phyloP scores from a whole-genome alignment of 2,329 filamentous ascomycete species.

The Ophiostoma ips region DNA sequence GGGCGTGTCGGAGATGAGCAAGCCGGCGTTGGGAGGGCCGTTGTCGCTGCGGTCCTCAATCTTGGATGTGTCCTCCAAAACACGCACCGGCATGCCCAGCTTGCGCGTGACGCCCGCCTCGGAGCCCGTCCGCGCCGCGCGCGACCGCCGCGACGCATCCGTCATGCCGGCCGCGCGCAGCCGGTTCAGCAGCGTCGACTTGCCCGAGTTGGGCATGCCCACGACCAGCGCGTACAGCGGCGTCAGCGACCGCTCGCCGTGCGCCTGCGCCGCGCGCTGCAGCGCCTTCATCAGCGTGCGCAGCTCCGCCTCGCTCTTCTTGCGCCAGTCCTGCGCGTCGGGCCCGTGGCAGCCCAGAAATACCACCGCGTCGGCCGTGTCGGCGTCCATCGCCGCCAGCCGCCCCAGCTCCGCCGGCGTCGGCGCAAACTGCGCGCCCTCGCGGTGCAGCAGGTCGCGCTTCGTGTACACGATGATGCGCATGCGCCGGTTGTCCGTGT shows the following conservation, averaged over 20 bases:
- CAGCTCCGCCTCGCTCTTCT: slow-evolving; percentile 16
- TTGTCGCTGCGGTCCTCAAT: neutral
- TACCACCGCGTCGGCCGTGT: slow-evolving; percentile 22
- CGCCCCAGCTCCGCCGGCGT: slow-evolving; percentile 15
- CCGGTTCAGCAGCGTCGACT: slow-evolving; percentile 84
- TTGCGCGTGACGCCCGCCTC: slow-evolving; percentile 85
- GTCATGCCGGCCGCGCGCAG: slow-evolving; percentile 55
- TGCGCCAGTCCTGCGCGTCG: slow-evolving; percentile 29
- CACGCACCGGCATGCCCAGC: slow-evolving; percentile 69
- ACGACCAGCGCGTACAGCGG: slow-evolving; percentile 80
- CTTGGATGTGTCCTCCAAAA: slow-evolving; percentile 30
- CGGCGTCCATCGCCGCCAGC: slow-evolving; percentile 26
- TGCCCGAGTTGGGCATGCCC: slow-evolving; percentile 96
- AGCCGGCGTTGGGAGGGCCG: slow-evolving; percentile 35
- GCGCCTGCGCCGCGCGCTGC: slow-evolving; percentile 31
- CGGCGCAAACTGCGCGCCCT: neutral
- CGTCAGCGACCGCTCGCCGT: slow-evolving; percentile 45
- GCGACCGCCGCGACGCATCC: slow-evolving; percentile 29
- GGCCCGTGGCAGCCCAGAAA: slow-evolving; percentile 22
- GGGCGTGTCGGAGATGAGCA: slow-evolving; percentile 83
- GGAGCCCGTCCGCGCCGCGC: slow-evolving; percentile 69
- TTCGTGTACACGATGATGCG: slow-evolving; percentile 88
- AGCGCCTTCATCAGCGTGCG: slow-evolving; percentile 32
- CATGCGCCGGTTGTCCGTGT: slow-evolving; percentile 4
- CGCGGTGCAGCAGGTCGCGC: slow-evolving; percentile 49